phyloP scores from a whole-genome alignment of 2,329 filamentous ascomycete genomes.

The Talaromyces atroroseus region DNA sequence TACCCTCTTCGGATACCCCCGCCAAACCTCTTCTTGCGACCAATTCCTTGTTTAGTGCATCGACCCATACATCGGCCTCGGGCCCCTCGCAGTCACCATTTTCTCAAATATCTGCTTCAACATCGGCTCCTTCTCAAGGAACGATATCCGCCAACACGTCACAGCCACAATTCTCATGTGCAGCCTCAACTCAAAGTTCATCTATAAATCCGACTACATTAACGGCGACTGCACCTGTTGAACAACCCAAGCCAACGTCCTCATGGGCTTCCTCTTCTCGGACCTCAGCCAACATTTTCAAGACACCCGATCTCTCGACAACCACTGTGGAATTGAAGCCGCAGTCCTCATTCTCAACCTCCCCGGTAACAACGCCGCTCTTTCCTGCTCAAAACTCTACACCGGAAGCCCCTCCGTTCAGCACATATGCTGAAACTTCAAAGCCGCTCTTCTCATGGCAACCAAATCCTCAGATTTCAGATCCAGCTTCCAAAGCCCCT shows the following conservation, averaged over 20 bases:
- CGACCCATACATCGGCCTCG: neutral
- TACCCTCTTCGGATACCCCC: neutral
- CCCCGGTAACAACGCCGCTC: neutral
- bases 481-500: neutral
- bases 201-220: neutral
- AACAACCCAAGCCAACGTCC: neutral
- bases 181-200: neutral
- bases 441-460: neutral
- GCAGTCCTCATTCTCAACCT: neutral
- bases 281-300: neutral
- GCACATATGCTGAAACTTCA: neutral
- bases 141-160: neutral
- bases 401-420: neutral
- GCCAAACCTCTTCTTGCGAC: neutral
- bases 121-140: neutral
- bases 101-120: neutral
- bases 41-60: neutral
- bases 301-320: neutral
- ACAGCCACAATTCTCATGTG: conserved; percentile 3
- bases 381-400: neutral
- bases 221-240: neutral
- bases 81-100: neutral
- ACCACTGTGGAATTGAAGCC: neutral
- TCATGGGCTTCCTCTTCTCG: conserved; percentile 8
- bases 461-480: neutral